Evolutionary conservation across 2,329 filamentous ascomycete genomes (phyloP).

Genomic region (Zymoseptoria ardabiliae): DNA sequence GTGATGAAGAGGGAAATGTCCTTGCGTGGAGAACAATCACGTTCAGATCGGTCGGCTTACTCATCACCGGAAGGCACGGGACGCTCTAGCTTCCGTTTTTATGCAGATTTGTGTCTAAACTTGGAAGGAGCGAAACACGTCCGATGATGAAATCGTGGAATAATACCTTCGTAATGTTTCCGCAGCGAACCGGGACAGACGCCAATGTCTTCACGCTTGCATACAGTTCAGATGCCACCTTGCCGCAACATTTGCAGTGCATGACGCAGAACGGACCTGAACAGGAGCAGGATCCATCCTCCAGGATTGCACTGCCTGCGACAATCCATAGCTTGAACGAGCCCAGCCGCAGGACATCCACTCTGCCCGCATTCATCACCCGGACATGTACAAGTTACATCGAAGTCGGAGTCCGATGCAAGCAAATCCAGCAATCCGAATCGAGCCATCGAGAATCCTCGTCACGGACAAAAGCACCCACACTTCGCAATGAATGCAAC

Average conservation of each 20-base stretch:
- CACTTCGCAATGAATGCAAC: not conserved
- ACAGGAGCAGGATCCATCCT: not conserved
- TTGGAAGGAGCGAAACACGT: not conserved
- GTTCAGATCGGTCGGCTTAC: not conserved
- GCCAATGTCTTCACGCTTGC: not conserved
- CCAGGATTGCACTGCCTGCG: not conserved
- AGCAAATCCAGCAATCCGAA: not conserved
- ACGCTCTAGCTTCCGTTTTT: not conserved
- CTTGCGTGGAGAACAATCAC: too few relatives aligned
- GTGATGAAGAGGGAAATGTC: too few relatives aligned
- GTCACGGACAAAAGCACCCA: not conserved
- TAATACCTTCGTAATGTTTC: not conserved
- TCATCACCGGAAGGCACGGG: not conserved
- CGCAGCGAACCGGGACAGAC: not conserved
- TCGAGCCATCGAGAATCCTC: not conserved
- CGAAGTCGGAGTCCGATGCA: not conserved
- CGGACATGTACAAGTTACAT: not conserved
- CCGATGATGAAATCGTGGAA: not conserved
- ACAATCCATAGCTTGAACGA: not conserved
- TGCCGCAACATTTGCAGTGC: not conserved
- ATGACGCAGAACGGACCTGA: not conserved
- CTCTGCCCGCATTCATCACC: not conserved
- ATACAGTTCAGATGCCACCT: not conserved
- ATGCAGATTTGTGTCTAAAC: not conserved
- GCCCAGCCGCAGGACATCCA: not conserved